Evolutionary conservation across 805 yeast species (phyloP).

Genomic region (Kodamaea leandrae): DNA sequence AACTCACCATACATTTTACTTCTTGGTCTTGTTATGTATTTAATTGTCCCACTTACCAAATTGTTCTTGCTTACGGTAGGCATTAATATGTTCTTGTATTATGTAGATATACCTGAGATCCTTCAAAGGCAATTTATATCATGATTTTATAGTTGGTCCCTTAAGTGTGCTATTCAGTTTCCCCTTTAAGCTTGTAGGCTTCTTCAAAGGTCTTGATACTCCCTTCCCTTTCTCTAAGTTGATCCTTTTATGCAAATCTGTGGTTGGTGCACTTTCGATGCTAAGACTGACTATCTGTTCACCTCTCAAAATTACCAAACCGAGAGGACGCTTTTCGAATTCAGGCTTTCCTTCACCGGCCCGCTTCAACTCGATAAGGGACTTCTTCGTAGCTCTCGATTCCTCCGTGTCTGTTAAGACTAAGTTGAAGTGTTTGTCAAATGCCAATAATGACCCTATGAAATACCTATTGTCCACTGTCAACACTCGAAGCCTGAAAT

Average conservation of each 20-base stretch:
- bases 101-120: background rate
- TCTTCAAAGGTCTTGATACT: constrained; percentile 33
- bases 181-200: constrained; percentile 28
- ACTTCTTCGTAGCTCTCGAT: constrained; percentile 66
- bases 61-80: background rate
- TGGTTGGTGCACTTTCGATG: constrained; percentile 61
- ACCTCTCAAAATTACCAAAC: constrained; percentile 82
- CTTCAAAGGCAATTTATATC: background rate
- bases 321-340: constrained; percentile 74
- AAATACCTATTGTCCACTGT: constrained; percentile 77
- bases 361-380: constrained; percentile 38
- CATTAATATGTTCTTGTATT: background rate
- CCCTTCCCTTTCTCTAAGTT: constrained; percentile 23
- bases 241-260: constrained; percentile 36
- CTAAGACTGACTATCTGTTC: constrained; percentile 75
- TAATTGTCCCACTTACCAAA: constrained; percentile 4
- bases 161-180: constrained; percentile 16
- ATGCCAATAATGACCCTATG: constrained; percentile 79
- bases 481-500: constrained; percentile 69
- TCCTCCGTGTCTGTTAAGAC: constrained; percentile 86
- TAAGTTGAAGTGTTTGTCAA: constrained; percentile 85
- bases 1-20: constrained; percentile 5
- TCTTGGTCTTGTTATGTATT: constrained; percentile 8
- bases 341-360: constrained; percentile 26
- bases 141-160: constrained; percentile 21